Percentiles rank a stretch among this genome's conserved stretches.
phyloP scores from a whole-genome alignment of 129 eudicot species.

The Arctium lappa region DNA sequence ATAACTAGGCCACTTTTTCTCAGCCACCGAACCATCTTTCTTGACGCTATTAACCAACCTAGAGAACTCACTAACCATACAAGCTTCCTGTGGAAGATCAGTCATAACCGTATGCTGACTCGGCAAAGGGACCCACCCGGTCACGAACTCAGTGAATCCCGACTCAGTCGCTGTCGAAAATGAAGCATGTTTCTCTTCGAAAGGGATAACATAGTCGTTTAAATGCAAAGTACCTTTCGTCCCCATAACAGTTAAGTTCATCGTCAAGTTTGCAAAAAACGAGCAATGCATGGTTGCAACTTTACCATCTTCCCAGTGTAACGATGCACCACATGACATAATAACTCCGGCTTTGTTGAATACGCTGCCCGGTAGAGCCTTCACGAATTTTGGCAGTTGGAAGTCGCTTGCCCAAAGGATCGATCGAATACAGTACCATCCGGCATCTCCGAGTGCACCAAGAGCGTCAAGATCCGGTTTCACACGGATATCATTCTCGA shows the following conservation, averaged over 20 bases:
- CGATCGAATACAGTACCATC: slow-evolving; percentile 61
- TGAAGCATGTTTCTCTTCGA: slow-evolving; percentile 47
- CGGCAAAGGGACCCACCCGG: slow-evolving; percentile 49
- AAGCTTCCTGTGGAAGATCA: slow-evolving; percentile 71
- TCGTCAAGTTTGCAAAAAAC: slow-evolving; percentile 52
- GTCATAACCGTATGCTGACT: slow-evolving; percentile 44
- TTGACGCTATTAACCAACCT: slow-evolving; percentile 47
- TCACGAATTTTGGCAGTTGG: slow-evolving; percentile 56
- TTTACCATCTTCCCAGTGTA: slow-evolving; percentile 63
- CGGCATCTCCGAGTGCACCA: slow-evolving; percentile 64
- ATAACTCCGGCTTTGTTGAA: slow-evolving; percentile 55
- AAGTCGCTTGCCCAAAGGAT: slow-evolving; percentile 64
- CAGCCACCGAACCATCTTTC: slow-evolving; percentile 38
- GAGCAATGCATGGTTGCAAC: slow-evolving; percentile 66
- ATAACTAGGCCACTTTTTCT: slow-evolving; percentile 54
- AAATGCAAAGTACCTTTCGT: slow-evolving; percentile 56
- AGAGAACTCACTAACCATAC: slow-evolving; percentile 41
- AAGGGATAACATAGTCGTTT: slow-evolving; percentile 58
- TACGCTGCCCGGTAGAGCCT: slow-evolving; percentile 44
- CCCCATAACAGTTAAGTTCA: slow-evolving; percentile 48
- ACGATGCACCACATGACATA: slow-evolving; percentile 53
- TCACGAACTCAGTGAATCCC: slow-evolving; percentile 33
- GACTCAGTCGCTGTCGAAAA: slow-evolving; percentile 34
- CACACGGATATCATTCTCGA: slow-evolving; percentile 53
- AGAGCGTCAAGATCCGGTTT: slow-evolving; percentile 67